Conservation (phyloP, 1,139 yeast genomes). For the Scheffersomyces titani region DNA sequence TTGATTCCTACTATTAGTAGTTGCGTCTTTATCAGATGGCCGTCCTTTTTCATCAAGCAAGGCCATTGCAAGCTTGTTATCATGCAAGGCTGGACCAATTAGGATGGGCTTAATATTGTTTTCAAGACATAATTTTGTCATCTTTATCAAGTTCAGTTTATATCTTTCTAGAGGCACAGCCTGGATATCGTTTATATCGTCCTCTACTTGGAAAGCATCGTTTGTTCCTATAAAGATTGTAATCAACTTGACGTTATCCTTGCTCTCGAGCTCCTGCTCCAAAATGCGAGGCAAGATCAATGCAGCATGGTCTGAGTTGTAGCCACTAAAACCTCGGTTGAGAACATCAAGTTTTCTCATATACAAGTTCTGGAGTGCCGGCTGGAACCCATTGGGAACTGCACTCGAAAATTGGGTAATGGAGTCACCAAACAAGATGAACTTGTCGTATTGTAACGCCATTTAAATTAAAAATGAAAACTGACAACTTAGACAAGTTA, state of each 20-base stretch:
- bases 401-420: constrained; percentile 57
- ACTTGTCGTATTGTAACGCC: constrained; percentile 34
- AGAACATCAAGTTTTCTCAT: constrained; percentile 55
- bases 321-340: constrained; percentile 65
- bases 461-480: constrained; percentile 1
- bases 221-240: constrained; percentile 77
- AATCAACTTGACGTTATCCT: constrained; percentile 37
- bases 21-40: constrained; percentile 13
- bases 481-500: no score
- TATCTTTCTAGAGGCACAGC: constrained; percentile 54
- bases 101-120: constrained; percentile 52
- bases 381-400: constrained; percentile 46
- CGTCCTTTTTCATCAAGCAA: constrained; percentile 7
- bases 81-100: constrained; percentile 67
- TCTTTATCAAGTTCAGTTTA: constrained; percentile 41
- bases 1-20: constrained; percentile 29
- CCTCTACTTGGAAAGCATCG: constrained; percentile 48
- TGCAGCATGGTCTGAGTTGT: constrained; percentile 55
- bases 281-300: constrained; percentile 49
- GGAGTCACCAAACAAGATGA: constrained; percentile 70
- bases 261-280: constrained; percentile 34
- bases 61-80: constrained; percentile 19
- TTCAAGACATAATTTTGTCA: constrained; percentile 39
- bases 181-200: constrained; percentile 41
- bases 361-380: constrained; percentile 51